phyloP scores from a whole-genome alignment of 352 stramenopile genomes.

The Globisporangium emineosum region DNA sequence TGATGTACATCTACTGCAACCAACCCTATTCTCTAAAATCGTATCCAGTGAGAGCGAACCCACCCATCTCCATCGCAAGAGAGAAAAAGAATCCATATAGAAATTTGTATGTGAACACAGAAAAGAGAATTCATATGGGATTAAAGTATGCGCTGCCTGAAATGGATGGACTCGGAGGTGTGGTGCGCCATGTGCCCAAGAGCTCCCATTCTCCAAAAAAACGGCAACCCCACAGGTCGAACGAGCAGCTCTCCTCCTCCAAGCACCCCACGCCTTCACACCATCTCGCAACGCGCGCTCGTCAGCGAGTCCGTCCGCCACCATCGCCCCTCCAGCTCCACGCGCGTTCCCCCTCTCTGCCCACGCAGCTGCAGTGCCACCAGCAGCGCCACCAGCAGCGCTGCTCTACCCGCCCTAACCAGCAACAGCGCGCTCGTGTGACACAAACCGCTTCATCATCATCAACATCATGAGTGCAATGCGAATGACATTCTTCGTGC shows the following conservation, averaged over 20 bases:
- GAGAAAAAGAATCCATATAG: conserved; percentile 18
- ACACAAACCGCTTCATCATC: background rate
- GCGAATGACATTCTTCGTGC: background rate
- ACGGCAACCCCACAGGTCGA: conserved; percentile 4
- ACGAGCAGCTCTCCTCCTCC: background rate
- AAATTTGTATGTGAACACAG: conserved; percentile 6
- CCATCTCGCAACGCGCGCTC: background rate
- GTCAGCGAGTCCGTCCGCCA: conserved; percentile 4
- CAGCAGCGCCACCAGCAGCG: conserved; percentile 12
- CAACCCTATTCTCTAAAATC: background rate
- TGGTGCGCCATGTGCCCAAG: background rate
- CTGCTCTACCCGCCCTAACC: conserved; percentile 11
- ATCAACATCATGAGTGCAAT: conserved; percentile 4
- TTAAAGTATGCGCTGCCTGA: conserved; percentile 7
- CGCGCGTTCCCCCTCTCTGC: background rate
- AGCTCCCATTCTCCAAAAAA: conserved; percentile 11
- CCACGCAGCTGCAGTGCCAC: conserved; percentile 11
- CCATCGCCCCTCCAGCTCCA: conserved; percentile 5
- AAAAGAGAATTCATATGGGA: conserved; percentile 7
- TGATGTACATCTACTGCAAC: background rate
- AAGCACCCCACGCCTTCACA: background rate
- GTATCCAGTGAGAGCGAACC: background rate
- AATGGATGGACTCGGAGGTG: background rate
- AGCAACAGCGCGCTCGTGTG: background rate
- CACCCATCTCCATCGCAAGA: background rate